Conservation (phyloP, 2,329 filamentous ascomycete species). For the Exophiala spinifera region DNA sequence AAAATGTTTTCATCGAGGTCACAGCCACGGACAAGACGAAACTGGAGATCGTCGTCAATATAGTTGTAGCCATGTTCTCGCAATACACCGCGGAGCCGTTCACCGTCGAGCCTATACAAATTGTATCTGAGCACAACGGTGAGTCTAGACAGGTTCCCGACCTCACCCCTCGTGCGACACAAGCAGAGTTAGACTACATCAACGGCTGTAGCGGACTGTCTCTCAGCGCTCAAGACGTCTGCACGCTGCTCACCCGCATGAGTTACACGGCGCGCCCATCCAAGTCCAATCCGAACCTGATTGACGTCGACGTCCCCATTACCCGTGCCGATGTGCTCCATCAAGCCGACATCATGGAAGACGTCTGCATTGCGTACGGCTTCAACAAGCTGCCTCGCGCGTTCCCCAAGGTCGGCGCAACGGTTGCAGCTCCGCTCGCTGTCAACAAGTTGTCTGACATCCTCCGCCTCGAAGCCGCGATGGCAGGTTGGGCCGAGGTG, state of each 20-base stretch:
- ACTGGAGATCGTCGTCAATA: constrained; percentile 91
- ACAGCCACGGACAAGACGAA: constrained; percentile 96
- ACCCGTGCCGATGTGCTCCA: constrained; percentile 94
- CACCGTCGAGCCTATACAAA: constrained; percentile 89
- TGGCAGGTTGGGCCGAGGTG: constrained; percentile 94
- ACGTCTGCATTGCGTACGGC: constrained; percentile 92
- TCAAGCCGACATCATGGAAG: constrained; percentile 98
- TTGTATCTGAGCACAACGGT: constrained; percentile 86
- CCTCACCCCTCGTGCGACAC: constrained; percentile 69
- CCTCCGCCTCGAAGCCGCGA: constrained; percentile 80
- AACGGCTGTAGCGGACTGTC: constrained; percentile 85
- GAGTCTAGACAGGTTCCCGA: constrained; percentile 78
- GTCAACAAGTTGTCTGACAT: constrained; percentile 97
- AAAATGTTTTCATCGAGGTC: constrained; percentile 94
- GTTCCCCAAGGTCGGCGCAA: constrained; percentile 80
- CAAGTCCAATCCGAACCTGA: constrained; percentile 62
- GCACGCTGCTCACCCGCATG: constrained; percentile 82
- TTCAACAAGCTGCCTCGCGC: constrained; percentile 92
- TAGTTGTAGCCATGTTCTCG: constrained; percentile 96
- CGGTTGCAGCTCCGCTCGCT: constrained; percentile 78
- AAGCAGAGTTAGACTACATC: constrained; percentile 88
- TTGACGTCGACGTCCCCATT: constrained; percentile 79
- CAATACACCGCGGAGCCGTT: constrained; percentile 83
- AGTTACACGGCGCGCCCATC: constrained; percentile 78
- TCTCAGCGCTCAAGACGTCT: constrained; percentile 71